phyloP scores from a whole-genome alignment of 768 basidiomycete genomes.

The Xerocomellus amylosporus region DNA sequence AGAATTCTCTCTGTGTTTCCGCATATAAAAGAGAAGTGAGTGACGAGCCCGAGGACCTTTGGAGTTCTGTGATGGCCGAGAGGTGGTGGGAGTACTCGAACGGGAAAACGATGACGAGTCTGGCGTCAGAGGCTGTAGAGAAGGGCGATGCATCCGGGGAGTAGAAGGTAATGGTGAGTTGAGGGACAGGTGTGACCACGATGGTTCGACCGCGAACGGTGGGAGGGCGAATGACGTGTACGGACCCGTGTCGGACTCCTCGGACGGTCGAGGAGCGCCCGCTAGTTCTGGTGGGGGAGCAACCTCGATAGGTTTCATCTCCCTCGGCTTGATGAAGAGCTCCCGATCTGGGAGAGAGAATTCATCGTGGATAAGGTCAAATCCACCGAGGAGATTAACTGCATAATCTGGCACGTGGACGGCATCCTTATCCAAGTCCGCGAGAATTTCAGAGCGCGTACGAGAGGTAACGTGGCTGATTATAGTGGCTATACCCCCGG shows the following conservation, averaged over 20 bases:
- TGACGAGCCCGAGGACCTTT: slow-evolving; percentile 26
- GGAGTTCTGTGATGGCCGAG: slow-evolving; percentile 25
- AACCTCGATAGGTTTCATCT: slow-evolving; percentile 30
- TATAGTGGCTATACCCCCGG: slow-evolving; percentile 37
- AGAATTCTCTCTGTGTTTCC: slow-evolving; percentile 21
- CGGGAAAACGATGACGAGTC: slow-evolving; percentile 32
- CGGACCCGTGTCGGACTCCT: slow-evolving; percentile 34
- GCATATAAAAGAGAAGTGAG: slow-evolving; percentile 33
- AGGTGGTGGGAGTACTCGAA: slow-evolving; percentile 30
- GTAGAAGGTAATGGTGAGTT: slow-evolving; percentile 22
- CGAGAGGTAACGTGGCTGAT: slow-evolving; percentile 34
- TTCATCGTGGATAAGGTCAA: slow-evolving; percentile 39
- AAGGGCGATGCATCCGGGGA: slow-evolving; percentile 21
- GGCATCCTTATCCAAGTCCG: slow-evolving; percentile 32
- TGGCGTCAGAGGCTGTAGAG: slow-evolving; percentile 29
- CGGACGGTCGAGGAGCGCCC: slow-evolving; percentile 25
- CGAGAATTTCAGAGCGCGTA: slow-evolving; percentile 38
- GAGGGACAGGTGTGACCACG: slow-evolving; percentile 22
- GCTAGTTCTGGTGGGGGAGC: slow-evolving; percentile 23
- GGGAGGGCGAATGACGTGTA: slow-evolving; percentile 33
- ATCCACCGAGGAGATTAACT: slow-evolving; percentile 40
- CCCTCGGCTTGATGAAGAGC: slow-evolving; percentile 28
- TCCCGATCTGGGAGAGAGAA: slow-evolving; percentile 33
- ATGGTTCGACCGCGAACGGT: slow-evolving; percentile 22
- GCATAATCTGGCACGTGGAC: slow-evolving; percentile 45